Evolutionary conservation across 768 basidiomycete species (phyloP), one percentile per base, ranked within the genome.

Genomic region (Jaapia argillacea): DNA sequence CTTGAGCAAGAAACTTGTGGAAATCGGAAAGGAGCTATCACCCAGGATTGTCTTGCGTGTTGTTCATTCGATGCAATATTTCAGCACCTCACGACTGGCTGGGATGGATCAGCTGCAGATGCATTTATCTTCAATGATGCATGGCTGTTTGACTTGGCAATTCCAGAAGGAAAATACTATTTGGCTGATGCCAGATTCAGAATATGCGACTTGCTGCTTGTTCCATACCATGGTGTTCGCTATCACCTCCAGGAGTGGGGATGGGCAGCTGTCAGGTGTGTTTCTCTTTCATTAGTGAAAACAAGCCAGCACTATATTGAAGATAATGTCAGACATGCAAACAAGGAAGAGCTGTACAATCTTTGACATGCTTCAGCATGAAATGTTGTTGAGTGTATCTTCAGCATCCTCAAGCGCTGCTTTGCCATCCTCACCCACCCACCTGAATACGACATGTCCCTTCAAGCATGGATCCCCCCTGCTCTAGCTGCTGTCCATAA

Each of bases 241-340:
- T 67, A 65, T 48, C 64, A 67, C 45, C 46, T 65, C 6, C 25
- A 36, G 28, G 64, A 67, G 43, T 64, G 62, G 59, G 61, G 22
- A 7, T 40, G 24, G 16, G 48, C 18, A 42, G 14, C 22, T 41
- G 53, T 51, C 28, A 42, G 51, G 22, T 5, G 20, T 42, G 4
- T 18, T 43, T 24, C 5, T 43, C 13, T 24, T 45, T 39, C 24
- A 5, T 35, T 39, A 18, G 18, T 39, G 24, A 37, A 25, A 21
- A 40, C 24, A n/a, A n/a, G n/a, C n/a, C n/a, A n/a, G n/a, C n/a
- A n/a, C n/a, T n/a, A n/a, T n/a, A n/a, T n/a, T n/a, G n/a, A n/a
- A n/a, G n/a, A n/a, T n/a, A n/a, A 42, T 28, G n/a, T 14, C 37
- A 53, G 51, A 23, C 48, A 52, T 25, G 14, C 27, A 12, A 48